Evolutionary conservation across 352 stramenopile species (phyloP), one percentile per base, ranked within the genome.

Genomic region (Pythium inflatum): DNA sequence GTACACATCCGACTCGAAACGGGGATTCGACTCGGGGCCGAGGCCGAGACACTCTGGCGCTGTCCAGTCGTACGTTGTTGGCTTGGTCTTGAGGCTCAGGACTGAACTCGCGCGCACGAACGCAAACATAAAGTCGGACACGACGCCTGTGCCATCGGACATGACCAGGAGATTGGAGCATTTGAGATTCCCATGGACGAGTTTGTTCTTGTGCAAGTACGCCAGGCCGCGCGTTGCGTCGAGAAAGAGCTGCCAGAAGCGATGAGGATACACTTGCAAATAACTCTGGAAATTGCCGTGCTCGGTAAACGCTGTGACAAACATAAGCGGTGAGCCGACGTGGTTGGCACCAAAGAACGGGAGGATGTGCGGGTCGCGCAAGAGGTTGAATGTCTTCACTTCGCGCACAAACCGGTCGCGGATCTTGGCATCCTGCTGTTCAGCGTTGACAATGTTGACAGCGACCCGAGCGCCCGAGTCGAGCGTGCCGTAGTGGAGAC

Each of bases 161-260:
- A 69, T 67, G 18, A 83, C 66, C 9, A 83, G 45, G 5, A 83
- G 38, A 36, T 83, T 83, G 20, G 38, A 63, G 68, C 76, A 79
- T 34, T 75, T 81, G 12, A 83, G 34, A 28, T 83, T 83, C 14
- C 68, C 77, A 27, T 83, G 71, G 11, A 81, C 66, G 9, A 79
- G 25, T 36, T 70, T 65, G n/a, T 54, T 61, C 7, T 66, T 74
- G 67, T 80, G 76, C 7, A 83, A n/a, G 38, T 74, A 74, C 8
- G 53, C 53, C 28, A 74, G 68, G 2, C 68, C 60, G 6, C 49
- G 60, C 8, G 68, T 60, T 7, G 46, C 68, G 31, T 74, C 68
- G 3, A 74, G 27, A n/a, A 70, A 74, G 31, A 74, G 46, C 33
- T 61, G 25, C 68, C 68, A 74, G 27, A 66, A 51, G 4, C 18